Conservation (phyloP, 73 alveolate genomes). For the Diophrys sp. region DNA sequence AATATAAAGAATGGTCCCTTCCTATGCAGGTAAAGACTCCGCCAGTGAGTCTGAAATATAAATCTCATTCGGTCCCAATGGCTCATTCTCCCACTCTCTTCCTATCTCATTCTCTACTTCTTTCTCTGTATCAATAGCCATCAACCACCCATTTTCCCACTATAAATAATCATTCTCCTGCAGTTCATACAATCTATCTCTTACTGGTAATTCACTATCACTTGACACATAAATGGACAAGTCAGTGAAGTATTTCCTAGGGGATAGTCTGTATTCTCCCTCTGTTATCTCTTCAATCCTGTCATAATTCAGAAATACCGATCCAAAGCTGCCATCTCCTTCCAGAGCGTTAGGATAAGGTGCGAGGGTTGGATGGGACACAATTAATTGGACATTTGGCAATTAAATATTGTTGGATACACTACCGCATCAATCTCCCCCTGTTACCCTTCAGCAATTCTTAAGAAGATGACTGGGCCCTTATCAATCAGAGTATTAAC, state of each 20-base stretch:
- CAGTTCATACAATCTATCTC: background rate
- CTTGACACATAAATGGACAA: background rate
- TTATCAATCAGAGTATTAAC: constrained; percentile 71
- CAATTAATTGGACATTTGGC: constrained; percentile 2
- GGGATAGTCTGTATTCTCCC: background rate
- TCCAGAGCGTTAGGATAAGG: too few relatives aligned
- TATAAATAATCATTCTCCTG: background rate
- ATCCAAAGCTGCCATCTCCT: background rate
- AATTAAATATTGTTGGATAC: constrained; percentile 11
- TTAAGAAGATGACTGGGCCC: constrained; percentile 79
- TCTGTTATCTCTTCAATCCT: background rate
- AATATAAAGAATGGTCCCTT: background rate
- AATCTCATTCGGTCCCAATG: constrained; percentile 25
- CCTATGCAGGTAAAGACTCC: background rate
- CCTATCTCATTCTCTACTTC: constrained; percentile 63
- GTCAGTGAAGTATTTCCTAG: constrained; percentile 5
- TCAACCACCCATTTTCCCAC: background rate
- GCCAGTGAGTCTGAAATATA: background rate
- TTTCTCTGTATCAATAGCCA: constrained; percentile 31
- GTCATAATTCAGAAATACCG: background rate
- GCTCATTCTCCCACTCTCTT: constrained; percentile 30
- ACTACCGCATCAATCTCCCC: constrained; percentile 59
- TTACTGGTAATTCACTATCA: background rate
- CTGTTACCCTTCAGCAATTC: constrained; percentile 65
- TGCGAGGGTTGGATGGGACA: background rate